Evolutionary conservation across 2,329 filamentous ascomycete species (phyloP).

Genomic region (Ceratocystiopsis brevicomis): DNA sequence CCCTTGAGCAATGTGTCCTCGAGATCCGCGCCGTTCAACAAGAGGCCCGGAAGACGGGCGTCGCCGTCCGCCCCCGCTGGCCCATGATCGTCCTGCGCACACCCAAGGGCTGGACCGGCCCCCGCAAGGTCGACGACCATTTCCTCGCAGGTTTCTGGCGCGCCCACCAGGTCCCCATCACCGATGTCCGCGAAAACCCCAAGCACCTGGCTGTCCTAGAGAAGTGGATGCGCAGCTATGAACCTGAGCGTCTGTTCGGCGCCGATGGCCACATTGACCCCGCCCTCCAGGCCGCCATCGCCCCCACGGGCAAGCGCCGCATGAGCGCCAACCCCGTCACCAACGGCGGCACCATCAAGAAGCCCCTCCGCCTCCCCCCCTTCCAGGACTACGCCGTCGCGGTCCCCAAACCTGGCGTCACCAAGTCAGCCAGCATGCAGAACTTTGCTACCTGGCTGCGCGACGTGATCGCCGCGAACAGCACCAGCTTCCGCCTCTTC

Average conservation of each 20-base stretch:
- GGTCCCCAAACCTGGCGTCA: constrained; percentile 40
- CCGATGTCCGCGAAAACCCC: constrained; percentile 46
- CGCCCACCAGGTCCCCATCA: constrained; percentile 58
- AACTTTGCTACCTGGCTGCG: constrained; percentile 50
- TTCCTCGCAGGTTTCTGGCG: constrained; percentile 63
- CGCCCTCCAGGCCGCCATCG: constrained; percentile 42
- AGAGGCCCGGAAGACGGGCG: constrained; percentile 49
- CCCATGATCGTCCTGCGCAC: constrained; percentile 62
- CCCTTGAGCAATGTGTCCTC: constrained; percentile 50
- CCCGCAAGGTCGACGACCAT: constrained; percentile 50
- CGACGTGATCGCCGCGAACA: constrained; percentile 47
- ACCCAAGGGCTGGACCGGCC: constrained; percentile 66
- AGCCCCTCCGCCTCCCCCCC: constrained; percentile 49
- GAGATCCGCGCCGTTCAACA: constrained; percentile 54
- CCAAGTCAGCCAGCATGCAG: constrained; percentile 43
- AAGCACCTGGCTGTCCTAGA: constrained; percentile 50
- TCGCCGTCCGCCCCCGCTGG: constrained; percentile 53
- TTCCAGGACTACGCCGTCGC: constrained; percentile 49
- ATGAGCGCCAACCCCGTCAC: constrained; percentile 64
- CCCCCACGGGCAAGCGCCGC: constrained; percentile 43
- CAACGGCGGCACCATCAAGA: constrained; percentile 49
- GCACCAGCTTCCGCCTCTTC: constrained; percentile 52
- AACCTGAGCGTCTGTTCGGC: constrained; percentile 53
- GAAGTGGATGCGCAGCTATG: constrained; percentile 59
- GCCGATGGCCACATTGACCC: constrained; percentile 41